Evolutionary conservation across 2,329 filamentous ascomycete species (phyloP).

Genomic region (Trichoderma sp.): DNA sequence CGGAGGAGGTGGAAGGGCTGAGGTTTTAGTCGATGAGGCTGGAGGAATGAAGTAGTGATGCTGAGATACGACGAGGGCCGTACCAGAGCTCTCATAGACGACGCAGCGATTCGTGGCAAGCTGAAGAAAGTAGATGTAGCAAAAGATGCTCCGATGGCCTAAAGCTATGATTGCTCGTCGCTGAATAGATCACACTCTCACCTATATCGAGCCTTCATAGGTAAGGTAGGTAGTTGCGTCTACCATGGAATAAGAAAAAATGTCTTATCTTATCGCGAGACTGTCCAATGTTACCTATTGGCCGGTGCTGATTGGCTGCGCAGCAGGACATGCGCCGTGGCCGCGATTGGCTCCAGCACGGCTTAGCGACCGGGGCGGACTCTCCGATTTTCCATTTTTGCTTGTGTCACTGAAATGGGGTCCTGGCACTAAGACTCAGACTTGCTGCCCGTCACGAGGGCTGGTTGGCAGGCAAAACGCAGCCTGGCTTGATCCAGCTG

Average conservation of each 20-base stretch:
- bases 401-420: not conserved
- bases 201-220: not conserved
- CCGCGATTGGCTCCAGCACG: not conserved
- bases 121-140: not conserved
- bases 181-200: not conserved
- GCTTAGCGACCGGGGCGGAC: not conserved
- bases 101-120: not conserved
- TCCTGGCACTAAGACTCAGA: not conserved
- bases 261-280: not conserved
- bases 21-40: not conserved
- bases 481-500: not conserved
- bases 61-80: constrained; percentile 6
- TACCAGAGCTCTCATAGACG: constrained; percentile 27
- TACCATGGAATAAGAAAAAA: not conserved
- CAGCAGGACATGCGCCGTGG: not conserved
- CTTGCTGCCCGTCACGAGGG: constrained; percentile 4
- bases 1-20: constrained; percentile 2
- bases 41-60: not conserved
- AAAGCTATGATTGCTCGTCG: not conserved
- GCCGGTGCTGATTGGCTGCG: not conserved
- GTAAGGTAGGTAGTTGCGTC: not conserved
- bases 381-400: not conserved
- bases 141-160: not conserved
- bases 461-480: not conserved
- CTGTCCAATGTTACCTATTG: not conserved